A percentile compares a stretch with the other conserved stretches of the same genome.
Conservation (phyloP, 2,329 filamentous ascomycete genomes). For the Drechslera avenae region DNA sequence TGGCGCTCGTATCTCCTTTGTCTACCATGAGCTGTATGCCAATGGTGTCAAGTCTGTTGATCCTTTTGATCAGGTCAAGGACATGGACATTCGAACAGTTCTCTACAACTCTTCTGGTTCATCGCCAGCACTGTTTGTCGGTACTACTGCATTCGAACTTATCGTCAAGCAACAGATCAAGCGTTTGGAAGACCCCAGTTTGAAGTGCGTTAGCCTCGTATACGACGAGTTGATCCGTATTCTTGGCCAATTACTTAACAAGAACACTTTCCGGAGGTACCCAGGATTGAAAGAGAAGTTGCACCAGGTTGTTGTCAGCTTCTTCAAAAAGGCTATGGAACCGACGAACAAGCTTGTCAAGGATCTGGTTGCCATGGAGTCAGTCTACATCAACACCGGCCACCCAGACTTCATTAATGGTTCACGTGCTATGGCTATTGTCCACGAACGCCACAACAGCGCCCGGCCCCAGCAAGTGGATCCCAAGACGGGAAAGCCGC, state of each 20-base stretch:
- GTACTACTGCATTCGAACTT: slow-evolving; percentile 96
- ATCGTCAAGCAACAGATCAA: slow-evolving; percentile 99
- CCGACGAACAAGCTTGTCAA: slow-evolving; percentile 96
- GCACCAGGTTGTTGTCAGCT: slow-evolving; percentile 85
- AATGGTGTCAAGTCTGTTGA: slow-evolving; percentile 98
- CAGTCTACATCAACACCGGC: slow-evolving; percentile 97
- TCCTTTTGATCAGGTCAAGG: slow-evolving; percentile 96
- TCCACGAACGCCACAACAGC: slow-evolving; percentile 87
- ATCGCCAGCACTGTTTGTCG: slow-evolving; percentile 93
- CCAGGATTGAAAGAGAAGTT: slow-evolving; percentile 97
- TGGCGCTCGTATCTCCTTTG: slow-evolving; percentile 97
- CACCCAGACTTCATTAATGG: slow-evolving; percentile 98
- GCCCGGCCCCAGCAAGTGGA: slow-evolving; percentile 91
- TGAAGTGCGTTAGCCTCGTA: slow-evolving; percentile 96
- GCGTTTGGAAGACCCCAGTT: slow-evolving; percentile 89
- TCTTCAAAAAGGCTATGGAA: slow-evolving; percentile 99
- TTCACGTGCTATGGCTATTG: slow-evolving; percentile 95
- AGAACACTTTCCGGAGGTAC: slow-evolving; percentile 89
- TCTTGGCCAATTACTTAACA: slow-evolving; percentile 83
- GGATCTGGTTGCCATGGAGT: slow-evolving; percentile 93
- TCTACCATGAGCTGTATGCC: slow-evolving; percentile 97
- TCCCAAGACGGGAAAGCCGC: slow-evolving; percentile 96
- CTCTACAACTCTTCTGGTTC: slow-evolving; percentile 99
- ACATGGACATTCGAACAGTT: slow-evolving; percentile 94
- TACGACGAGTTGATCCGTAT: slow-evolving; percentile 98